Base-by-base conservation (phyloP, 2,329 filamentous ascomycete genomes). In the Zymoseptoria ardabiliae region DNA sequence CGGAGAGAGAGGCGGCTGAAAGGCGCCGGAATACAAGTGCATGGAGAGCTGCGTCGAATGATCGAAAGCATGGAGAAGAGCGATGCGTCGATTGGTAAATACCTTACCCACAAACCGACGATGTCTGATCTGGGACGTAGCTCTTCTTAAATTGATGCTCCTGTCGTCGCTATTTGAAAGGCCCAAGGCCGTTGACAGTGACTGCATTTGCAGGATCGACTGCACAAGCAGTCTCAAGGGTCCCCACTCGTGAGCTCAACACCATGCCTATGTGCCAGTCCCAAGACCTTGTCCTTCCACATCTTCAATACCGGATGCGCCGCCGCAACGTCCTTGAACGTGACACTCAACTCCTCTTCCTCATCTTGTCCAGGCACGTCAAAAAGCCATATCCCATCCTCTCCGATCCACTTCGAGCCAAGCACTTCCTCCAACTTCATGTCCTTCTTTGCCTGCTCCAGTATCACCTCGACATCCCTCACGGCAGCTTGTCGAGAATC, bases 331-430 rank as follows among this genome's bases (percentile, higher is more conserved):
- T 87, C 81, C 45, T 77, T 72, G 65, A 88, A 86, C 3, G 84
- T 73, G 1, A 82, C 73, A 7, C 80, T 30, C 25, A 58, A 54
- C 2, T 58, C 58, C 7, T 66, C 71, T 4, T 70, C 72, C 11
- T 70, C 69, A 17, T 68, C 72, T 52, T 74, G 72, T 6, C 72
- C 76, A 5, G 72, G 69, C 4, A 75, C 75, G 19, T 73, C 69
- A 28, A 89, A 93, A 66, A 76, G 85, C 87, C 88, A 91, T 48
- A 85, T 83, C 0, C 89, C 89, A 69, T 90, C 87, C 10, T 81
- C 75, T 3, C 82, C 82, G 78, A 89, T 90, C 73, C 82, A 91
- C n/a, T 83, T 78, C 20, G 76, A 69, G 1, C 79, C 82, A 72
- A 93, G 90, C 25, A 95, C 76, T 51, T 75, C 77, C 67, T 82